Evolutionary conservation across 1,284 basidiomycete species (phyloP).

Genomic region (Leucoagaricus sp.): DNA sequence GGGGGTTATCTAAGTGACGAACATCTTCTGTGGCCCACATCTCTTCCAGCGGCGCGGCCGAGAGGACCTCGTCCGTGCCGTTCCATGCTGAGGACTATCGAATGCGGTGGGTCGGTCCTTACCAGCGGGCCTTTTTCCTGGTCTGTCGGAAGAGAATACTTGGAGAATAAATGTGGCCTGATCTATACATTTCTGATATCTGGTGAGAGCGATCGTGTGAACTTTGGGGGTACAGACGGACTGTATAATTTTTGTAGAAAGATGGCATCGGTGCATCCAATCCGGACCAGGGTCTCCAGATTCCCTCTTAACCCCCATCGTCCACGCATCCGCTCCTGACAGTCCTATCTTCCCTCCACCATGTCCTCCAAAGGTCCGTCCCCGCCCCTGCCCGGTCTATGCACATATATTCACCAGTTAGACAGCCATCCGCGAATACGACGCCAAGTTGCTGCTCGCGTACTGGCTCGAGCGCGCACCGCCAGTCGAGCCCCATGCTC

Average conservation of each 20-base stretch:
- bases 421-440: conserved; percentile 89
- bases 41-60: neutral
- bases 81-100: too few relatives aligned
- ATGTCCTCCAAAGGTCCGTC: conserved; percentile 55
- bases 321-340: conserved; percentile 20
- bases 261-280: conserved; percentile 26
- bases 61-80: neutral
- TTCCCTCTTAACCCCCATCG: conserved; percentile 25
- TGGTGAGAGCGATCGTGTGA: conserved; percentile 25
- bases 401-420: conserved; percentile 16
- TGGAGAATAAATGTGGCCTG: conserved; percentile 3
- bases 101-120: too few relatives aligned
- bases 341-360: conserved; percentile 25
- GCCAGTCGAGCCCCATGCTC: conserved; percentile 46
- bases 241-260: conserved; percentile 22
- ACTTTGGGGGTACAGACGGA: conserved; percentile 29
- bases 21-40: neutral
- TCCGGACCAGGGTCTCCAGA: conserved; percentile 12
- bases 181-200: neutral
- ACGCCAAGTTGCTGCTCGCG: conserved; percentile 90
- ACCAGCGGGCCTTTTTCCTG: too few relatives aligned
- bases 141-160: neutral
- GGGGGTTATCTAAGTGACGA: neutral
- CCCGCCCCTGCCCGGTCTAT: conserved; percentile 2
- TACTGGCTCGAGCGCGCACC: conserved; percentile 94